Percentiles rank a stretch among this genome's conserved stretches.
Conservation (phyloP, 352 stramenopile genomes). For the Pythium dissimile region DNA sequence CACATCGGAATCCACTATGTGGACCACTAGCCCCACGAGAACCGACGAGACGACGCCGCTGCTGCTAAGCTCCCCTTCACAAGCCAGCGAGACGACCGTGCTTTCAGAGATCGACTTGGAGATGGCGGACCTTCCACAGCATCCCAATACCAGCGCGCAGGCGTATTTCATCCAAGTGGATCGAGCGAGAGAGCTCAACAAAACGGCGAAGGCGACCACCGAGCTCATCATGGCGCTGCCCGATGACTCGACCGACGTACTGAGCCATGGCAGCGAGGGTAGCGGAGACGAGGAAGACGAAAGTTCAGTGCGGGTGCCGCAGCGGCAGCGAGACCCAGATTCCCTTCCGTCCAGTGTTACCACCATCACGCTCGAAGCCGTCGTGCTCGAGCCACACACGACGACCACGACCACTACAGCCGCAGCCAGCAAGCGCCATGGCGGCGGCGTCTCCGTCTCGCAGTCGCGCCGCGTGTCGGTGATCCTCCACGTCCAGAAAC, state of each 20-base stretch:
- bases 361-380: constrained; percentile 35
- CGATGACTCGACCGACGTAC: constrained; percentile 10
- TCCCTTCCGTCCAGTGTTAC: constrained; percentile 33
- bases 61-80: neutral
- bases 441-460: neutral
- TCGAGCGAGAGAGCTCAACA: neutral
- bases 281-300: neutral
- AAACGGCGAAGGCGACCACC: neutral
- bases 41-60: constrained; percentile 16
- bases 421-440: neutral
- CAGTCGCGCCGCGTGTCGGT: constrained; percentile 23
- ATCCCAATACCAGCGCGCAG: neutral
- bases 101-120: constrained; percentile 21
- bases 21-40: neutral
- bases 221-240: constrained; percentile 39
- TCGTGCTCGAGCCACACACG: constrained; percentile 13
- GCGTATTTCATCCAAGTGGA: constrained; percentile 25
- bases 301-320: neutral
- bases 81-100: constrained; percentile 11
- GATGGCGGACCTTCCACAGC: neutral
- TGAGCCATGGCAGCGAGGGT: neutral
- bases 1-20: neutral
- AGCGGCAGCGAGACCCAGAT: neutral
- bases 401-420: too few species aligned
- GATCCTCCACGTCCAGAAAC: constrained; percentile 40